Conservation (phyloP, 345 rosid genomes). For the Aquilaria yunnanensis region DNA sequence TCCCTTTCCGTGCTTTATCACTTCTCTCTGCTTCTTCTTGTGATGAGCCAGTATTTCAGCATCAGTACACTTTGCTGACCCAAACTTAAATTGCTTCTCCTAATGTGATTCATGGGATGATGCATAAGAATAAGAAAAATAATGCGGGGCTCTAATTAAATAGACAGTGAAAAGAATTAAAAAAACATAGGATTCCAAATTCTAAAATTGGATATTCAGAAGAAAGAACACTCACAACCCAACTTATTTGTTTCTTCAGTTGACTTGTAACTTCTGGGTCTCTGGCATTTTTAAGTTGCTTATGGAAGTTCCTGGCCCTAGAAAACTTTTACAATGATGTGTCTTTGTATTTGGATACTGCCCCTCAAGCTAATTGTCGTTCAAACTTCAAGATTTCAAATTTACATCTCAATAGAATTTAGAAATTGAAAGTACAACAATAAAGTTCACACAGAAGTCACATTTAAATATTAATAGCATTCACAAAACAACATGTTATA, state of each 20-base stretch:
- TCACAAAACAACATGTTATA: no score
- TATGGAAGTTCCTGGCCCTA: conserved; percentile 29
- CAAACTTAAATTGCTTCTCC: conserved; percentile 73
- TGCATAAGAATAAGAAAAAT: not conserved
- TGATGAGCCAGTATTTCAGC: conserved; percentile 60
- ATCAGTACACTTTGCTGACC: conserved; percentile 51
- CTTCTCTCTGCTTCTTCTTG: conserved; percentile 85
- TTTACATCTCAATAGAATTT: no score
- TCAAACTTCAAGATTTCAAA: no score
- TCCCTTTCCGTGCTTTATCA: conserved; percentile 71
- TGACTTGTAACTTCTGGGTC: conserved; percentile 32
- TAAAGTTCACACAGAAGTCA: no score
- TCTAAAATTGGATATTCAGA: not conserved
- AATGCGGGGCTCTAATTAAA: not conserved
- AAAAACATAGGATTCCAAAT: no score
- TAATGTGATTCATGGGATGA: conserved; percentile 13
- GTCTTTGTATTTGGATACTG: no score
- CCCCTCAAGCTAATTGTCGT: no score
- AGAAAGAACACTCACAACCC: conserved; percentile 52
- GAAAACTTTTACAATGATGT: no score
- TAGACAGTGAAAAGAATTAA: no score
- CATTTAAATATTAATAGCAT: no score
- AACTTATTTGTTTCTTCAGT: conserved; percentile 32
- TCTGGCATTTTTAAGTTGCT: conserved; percentile 34
- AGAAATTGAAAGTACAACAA: no score